These are phyloP conservation scores for Theileria equi DNA, from an alignment of 169 alveolate genomes.

Conservation along the genomic window DNA sequence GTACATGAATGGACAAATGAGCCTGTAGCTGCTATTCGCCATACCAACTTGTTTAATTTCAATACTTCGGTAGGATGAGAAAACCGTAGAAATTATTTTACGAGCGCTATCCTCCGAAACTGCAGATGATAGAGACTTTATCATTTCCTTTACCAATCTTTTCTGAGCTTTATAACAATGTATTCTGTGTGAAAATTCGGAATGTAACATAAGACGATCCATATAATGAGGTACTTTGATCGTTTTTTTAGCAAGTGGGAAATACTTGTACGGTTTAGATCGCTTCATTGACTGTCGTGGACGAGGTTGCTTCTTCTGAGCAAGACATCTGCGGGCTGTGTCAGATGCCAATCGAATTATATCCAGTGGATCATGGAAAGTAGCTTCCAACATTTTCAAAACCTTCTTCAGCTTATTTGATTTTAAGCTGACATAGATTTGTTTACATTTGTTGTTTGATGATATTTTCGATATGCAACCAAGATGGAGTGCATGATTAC, in stretches of 20 bases:
- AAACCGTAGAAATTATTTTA: conserved; percentile 7
- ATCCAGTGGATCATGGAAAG: conserved; percentile 70
- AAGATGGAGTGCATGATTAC: conserved; percentile 26
- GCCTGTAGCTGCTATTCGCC: conserved; percentile 8
- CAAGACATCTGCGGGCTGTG: conserved; percentile 66
- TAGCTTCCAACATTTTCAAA: conserved; percentile 58
- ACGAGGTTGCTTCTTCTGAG: conserved; percentile 12
- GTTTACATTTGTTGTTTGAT: conserved; percentile 45
- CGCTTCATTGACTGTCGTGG: background rate
- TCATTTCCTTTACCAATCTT: conserved; percentile 11
- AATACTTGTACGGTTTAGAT: background rate
- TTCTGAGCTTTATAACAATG: conserved; percentile 56
- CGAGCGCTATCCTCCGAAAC: background rate
- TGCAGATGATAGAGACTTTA: conserved; percentile 8
- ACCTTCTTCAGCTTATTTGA: conserved; percentile 38
- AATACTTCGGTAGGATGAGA: conserved; percentile 21
- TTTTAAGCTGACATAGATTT: conserved; percentile 19
- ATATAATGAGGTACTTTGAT: conserved; percentile 23
- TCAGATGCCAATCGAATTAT: conserved; percentile 68
- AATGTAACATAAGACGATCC: conserved; percentile 40
- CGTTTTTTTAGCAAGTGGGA: conserved; percentile 17
- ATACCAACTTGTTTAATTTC: conserved; percentile 31
- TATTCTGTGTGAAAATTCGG: conserved; percentile 58
- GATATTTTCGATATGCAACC: conserved; percentile 33
- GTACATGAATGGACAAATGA: conserved; percentile 63